phyloP scores from a whole-genome alignment of 805 yeast genomes.

The Ogataea pignaliae region DNA sequence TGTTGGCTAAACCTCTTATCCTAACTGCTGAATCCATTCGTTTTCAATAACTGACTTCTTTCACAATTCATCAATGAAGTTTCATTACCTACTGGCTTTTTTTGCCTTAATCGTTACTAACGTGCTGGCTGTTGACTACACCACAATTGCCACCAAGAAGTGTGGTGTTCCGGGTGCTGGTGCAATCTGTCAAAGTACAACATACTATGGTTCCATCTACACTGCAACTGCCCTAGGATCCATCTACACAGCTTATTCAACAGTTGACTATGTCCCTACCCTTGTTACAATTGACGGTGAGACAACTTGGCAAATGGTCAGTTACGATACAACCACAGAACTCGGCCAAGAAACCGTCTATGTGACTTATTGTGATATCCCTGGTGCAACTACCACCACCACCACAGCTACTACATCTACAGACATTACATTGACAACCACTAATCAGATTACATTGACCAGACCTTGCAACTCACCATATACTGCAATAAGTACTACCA shows the following conservation, averaged over 20 bases:
- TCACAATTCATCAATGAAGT: not conserved
- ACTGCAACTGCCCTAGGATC: slow-evolving; percentile 7
- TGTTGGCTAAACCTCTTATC: too few species aligned
- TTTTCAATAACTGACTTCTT: too few species aligned
- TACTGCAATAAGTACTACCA: slow-evolving; percentile 8
- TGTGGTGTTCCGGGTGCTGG: slow-evolving; percentile 1
- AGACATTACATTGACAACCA: slow-evolving; percentile 1
- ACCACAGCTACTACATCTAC: slow-evolving; percentile 9
- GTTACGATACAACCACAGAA: slow-evolving; percentile 12
- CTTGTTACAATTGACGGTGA: slow-evolving; percentile 14
- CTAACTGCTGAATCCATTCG: too few species aligned
- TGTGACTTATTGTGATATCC: slow-evolving; percentile 23
- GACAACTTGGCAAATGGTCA: slow-evolving; percentile 17
- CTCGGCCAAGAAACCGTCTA: slow-evolving; percentile 15
- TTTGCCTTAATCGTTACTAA: not conserved
- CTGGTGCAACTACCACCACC: slow-evolving; percentile 9
- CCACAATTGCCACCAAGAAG: slow-evolving; percentile 10
- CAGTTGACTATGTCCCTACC: slow-evolving; percentile 15
- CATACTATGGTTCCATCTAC: slow-evolving; percentile 12
- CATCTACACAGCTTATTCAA: slow-evolving; percentile 7
- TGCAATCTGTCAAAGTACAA: slow-evolving; percentile 16
- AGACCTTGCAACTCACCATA: slow-evolving; percentile 17
- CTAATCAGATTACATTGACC: slow-evolving; percentile 2
- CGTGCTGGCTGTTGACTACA: slow-evolving; percentile 11
- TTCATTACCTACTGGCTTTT: not conserved